These are phyloP conservation scores for Ceratobasidium sp. DNA, from an alignment of 1,284 basidiomycete species.

Conservation along the genomic window DNA sequence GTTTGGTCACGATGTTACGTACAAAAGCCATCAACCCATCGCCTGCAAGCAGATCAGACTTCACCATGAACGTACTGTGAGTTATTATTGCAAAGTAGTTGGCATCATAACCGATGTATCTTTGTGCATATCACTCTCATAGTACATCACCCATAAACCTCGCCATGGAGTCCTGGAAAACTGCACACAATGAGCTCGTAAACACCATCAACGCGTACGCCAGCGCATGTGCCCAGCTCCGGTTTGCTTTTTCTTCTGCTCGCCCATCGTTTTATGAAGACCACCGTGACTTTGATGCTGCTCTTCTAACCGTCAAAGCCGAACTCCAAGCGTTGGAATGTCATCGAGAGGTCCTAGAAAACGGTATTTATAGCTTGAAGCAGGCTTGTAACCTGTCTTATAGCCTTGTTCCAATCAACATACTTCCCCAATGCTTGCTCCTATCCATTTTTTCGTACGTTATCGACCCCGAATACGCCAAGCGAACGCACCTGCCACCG, in stretches of 20 bases:
- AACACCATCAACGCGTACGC: neutral
- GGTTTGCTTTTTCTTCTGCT: neutral
- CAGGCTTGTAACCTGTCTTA: neutral
- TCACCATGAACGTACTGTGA: too few relatives aligned
- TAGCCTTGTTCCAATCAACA: neutral
- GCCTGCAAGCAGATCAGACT: too few relatives aligned
- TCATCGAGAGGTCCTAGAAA: neutral
- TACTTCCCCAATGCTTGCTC: neutral
- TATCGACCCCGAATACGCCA: neutral
- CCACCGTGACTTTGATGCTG: neutral
- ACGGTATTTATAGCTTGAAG: neutral
- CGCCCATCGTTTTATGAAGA: neutral
- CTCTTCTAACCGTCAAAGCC: neutral
- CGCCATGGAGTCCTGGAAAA: neutral
- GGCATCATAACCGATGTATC: neutral
- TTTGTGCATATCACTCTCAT: too few relatives aligned
- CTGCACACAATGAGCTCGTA: neutral
- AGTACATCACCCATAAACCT: neutral
- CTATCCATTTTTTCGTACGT: neutral
- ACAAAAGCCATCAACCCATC: too few relatives aligned
- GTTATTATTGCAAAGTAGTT: too few relatives aligned
- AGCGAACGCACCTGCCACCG: neutral
- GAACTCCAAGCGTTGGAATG: neutral
- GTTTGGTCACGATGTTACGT: too few relatives aligned
- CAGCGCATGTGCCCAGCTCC: neutral